A percentile compares a stretch with the other conserved stretches of the same genome.
These are phyloP conservation scores for Choanephora cucurbitarum DNA, from an alignment of 371 early-diverging fungal species.

Conservation along the genomic window DNA sequence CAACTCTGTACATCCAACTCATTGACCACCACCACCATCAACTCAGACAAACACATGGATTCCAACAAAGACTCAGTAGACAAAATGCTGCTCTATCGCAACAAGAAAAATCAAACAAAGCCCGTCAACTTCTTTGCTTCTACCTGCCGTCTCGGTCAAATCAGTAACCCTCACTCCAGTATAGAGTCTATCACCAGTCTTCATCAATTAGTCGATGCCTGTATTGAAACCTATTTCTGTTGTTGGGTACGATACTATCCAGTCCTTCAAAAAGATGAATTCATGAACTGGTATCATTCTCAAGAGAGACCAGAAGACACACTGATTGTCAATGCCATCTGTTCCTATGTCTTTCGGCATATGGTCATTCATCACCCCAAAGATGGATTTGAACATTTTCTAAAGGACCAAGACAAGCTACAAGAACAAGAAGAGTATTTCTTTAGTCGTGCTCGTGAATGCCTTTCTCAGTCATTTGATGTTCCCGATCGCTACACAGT, in stretches of 20 bases:
- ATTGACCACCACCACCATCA: background rate
- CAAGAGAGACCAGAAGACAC: constrained; percentile 28
- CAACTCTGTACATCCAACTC: constrained; percentile 26
- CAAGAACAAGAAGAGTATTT: constrained; percentile 40
- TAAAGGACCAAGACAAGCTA: constrained; percentile 28
- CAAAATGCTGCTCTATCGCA: constrained; percentile 25
- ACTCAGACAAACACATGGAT: background rate
- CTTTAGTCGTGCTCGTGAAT: constrained; percentile 36
- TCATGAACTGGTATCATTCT: constrained; percentile 32
- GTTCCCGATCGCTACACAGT: constrained; percentile 35
- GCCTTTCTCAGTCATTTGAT: constrained; percentile 36
- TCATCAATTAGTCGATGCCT: constrained; percentile 30
- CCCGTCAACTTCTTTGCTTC: constrained; percentile 36
- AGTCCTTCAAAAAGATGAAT: constrained; percentile 30
- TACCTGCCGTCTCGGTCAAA: constrained; percentile 24
- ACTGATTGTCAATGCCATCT: constrained; percentile 42
- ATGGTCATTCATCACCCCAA: constrained; percentile 35
- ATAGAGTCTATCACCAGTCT: constrained; percentile 17
- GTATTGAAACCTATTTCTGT: constrained; percentile 34
- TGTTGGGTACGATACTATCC: constrained; percentile 42
- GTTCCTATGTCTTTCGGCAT: constrained; percentile 35
- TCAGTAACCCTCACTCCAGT: constrained; percentile 27
- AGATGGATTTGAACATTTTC: constrained; percentile 18
- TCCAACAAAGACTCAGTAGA: constrained; percentile 7
- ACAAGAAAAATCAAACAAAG: constrained; percentile 27